Evolutionary conservation across 495 filamentous ascomycete species (phyloP), one percentile per base, ranked within the genome.

Genomic region (Viridothelium virens): DNA sequence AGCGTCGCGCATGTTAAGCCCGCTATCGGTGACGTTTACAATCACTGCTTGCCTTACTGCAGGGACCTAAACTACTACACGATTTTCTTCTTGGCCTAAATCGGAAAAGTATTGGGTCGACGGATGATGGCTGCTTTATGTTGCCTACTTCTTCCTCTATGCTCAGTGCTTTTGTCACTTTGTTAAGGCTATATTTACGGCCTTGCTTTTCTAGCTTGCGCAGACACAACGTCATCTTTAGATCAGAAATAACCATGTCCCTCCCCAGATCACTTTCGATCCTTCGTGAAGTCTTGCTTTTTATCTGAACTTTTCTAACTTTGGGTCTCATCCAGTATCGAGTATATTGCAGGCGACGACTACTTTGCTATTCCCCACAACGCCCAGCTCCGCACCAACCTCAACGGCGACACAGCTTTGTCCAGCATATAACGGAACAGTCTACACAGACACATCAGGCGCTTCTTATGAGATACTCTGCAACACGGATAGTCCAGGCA

Each of bases 351-450:
- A 25, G 25, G 25, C 41, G 14, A 44, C 41, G 41, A 44, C 0
- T 14, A 7, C 41, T 44, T 14, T 14, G 41, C 41, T 14, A 14
- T 44, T 14, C 7, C 6, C 41, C 14, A 7, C 41, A 44, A 14
- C 41, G 6, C 14, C 41, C 41, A 44, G 14, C 36, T 9, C 53
- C 36, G 53, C 53, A 9, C 31, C 53, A n/a, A 59, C 53, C 18
- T 36, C 53, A 18, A 59, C 53, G 3, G 33, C 53, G 5, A 36
- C 31, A 18, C 11, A 6, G 31, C 53, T 59, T 59, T 59, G 53
- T 59, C 53, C 53, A 36, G 31, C 53, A 36, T 59, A 59, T 36
- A 59, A 59, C 31, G 53, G 53, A 7, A 59, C 31, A n/a, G 53
- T 59, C 31, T 59, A 59, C 53, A 34, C 53, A 59, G 2, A 59